Percentiles rank a stretch among this genome's conserved stretches.
phyloP scores from a whole-genome alignment of 768 basidiomycete species.

The Leccinum obscurum region DNA sequence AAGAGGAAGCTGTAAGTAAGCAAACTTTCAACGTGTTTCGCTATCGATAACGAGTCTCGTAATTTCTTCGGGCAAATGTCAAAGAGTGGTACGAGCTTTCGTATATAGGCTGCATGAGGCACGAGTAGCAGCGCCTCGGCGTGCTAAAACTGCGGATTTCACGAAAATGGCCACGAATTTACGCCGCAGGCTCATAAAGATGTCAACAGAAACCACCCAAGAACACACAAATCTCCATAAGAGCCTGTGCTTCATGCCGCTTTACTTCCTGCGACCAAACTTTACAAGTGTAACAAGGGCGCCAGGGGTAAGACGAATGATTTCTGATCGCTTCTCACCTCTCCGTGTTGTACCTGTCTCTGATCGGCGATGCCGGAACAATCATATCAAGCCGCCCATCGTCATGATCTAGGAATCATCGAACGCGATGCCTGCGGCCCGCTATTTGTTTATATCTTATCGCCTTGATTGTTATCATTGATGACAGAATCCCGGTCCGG shows the following conservation, averaged over 20 bases:
- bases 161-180: not conserved
- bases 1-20: not conserved
- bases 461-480: not conserved
- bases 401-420: constrained; percentile 2
- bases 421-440: not conserved
- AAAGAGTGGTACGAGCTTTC: not conserved
- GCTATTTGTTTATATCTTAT: not conserved
- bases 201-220: not conserved
- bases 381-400: constrained; percentile 1
- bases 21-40: not conserved
- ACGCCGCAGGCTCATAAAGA: not conserved
- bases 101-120: not conserved
- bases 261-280: constrained; percentile 1
- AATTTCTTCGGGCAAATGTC: not conserved
- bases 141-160: not conserved
- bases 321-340: not conserved
- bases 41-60: not conserved
- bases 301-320: constrained; percentile 8
- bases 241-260: not conserved
- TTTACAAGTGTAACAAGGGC: constrained; percentile 2
- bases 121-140: not conserved
- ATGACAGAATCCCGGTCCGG: not conserved
- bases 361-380: not conserved
- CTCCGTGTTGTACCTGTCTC: not conserved
- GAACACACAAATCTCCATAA: not conserved